phyloP scores from a whole-genome alignment of 495 filamentous ascomycete species.

The Tricharina praecox region DNA sequence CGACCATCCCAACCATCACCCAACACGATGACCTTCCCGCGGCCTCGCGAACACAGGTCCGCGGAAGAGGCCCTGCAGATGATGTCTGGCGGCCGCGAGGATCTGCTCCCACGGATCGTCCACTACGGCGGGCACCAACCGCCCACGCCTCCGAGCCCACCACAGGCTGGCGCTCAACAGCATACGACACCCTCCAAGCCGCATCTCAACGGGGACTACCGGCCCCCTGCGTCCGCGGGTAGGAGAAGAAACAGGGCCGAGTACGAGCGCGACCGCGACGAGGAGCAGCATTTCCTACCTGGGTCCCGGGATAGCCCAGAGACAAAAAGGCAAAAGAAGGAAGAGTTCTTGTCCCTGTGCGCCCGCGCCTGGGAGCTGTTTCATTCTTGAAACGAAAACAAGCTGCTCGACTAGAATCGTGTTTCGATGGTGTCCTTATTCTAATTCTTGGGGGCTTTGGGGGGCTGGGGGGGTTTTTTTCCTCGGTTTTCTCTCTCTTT shows the following conservation, averaged over 20 bases:
- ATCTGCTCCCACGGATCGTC: constrained; percentile 78
- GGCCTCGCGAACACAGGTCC: constrained; percentile 78
- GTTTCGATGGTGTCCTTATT: no score
- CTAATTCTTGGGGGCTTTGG: background rate
- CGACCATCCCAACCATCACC: constrained; percentile 63
- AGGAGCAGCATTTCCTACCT: constrained; percentile 34
- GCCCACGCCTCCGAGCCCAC: constrained; percentile 81
- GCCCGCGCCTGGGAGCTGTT: constrained; percentile 90
- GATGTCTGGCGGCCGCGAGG: constrained; percentile 75
- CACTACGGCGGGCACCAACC: constrained; percentile 77
- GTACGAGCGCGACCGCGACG: constrained; percentile 74
- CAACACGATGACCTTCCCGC: constrained; percentile 38
- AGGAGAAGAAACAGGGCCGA: constrained; percentile 67
- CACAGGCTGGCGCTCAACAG: constrained; percentile 26
- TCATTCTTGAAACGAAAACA: constrained; percentile 51
- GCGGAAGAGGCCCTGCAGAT: constrained; percentile 88
- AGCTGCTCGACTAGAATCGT: background rate
- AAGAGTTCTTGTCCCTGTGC: constrained; percentile 79
- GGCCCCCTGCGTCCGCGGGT: constrained; percentile 34
- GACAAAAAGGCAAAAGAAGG: constrained; percentile 72
- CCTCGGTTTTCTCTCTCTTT: background rate
- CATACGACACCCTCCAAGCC: constrained; percentile 30
- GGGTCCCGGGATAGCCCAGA: constrained; percentile 73
- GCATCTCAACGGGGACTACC: constrained; percentile 26
- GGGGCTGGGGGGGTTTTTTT: background rate